These are phyloP conservation scores for Neoboletus magnificus DNA, from an alignment of 768 basidiomycete genomes.

Conservation along the genomic window DNA sequence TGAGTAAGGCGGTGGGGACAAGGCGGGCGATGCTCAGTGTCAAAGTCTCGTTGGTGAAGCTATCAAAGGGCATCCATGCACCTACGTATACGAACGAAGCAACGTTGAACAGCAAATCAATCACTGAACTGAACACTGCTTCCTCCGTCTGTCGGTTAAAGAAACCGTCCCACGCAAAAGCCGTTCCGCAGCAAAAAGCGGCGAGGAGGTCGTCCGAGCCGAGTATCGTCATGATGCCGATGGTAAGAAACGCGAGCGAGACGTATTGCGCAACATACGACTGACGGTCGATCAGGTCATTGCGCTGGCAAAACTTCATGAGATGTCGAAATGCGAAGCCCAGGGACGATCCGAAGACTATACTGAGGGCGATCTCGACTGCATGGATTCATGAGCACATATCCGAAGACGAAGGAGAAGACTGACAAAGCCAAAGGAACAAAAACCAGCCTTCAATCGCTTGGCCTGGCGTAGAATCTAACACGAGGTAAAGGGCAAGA, in stretches of 20 bases:
- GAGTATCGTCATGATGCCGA: slow-evolving; percentile 79
- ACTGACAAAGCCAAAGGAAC: slow-evolving; percentile 80
- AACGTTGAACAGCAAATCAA: slow-evolving; percentile 93
- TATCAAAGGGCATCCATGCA: slow-evolving; percentile 93
- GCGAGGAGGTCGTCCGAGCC: slow-evolving; percentile 94
- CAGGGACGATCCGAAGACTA: slow-evolving; percentile 67
- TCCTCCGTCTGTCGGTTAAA: slow-evolving; percentile 94
- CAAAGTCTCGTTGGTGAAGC: slow-evolving; percentile 62
- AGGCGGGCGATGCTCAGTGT: slow-evolving; percentile 83
- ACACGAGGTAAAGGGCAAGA: slow-evolving; percentile 81
- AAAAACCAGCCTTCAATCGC: slow-evolving; percentile 90
- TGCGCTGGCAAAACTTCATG: slow-evolving; percentile 89
- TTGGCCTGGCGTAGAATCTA: slow-evolving; percentile 55
- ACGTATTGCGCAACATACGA: slow-evolving; percentile 94
- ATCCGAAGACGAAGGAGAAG: not conserved
- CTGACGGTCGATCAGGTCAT: slow-evolving; percentile 87
- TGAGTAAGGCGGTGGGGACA: slow-evolving; percentile 73
- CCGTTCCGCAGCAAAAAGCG: slow-evolving; percentile 91
- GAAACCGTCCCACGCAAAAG: slow-evolving; percentile 96
- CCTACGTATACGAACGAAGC: slow-evolving; percentile 95
- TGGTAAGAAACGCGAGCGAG: slow-evolving; percentile 77
- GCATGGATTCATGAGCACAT: slow-evolving; percentile 9
- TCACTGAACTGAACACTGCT: slow-evolving; percentile 91
- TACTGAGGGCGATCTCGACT: slow-evolving; percentile 80
- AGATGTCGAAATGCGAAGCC: slow-evolving; percentile 82